phyloP scores from a whole-genome alignment of 2,329 filamentous ascomycete genomes.

The Penicillium sp. region DNA sequence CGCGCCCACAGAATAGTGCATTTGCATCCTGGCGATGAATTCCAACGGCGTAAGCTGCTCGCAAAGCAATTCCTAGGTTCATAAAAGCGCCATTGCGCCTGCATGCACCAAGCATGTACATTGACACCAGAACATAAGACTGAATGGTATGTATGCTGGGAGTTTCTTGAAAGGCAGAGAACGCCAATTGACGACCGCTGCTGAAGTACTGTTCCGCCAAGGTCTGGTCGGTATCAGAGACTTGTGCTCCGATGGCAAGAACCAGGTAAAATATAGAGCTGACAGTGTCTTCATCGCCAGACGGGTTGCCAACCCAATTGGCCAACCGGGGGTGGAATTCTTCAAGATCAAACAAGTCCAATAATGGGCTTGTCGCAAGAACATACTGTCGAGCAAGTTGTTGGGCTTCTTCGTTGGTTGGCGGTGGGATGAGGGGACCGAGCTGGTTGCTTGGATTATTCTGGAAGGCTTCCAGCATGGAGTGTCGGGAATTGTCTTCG shows the following conservation, averaged over 20 bases:
- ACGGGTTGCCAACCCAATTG: constrained; percentile 38
- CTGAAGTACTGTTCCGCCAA: constrained; percentile 50
- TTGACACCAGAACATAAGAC: constrained; percentile 51
- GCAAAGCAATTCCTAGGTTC: constrained; percentile 52
- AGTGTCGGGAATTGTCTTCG: constrained; percentile 42
- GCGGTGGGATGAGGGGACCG: constrained; percentile 29
- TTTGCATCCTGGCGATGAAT: constrained; percentile 54
- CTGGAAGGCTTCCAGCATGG: constrained; percentile 44
- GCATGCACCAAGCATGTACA: constrained; percentile 53
- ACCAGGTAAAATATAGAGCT: constrained; percentile 52
- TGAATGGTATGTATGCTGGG: constrained; percentile 53
- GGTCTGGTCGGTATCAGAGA: constrained; percentile 39
- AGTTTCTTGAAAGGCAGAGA: constrained; percentile 49
- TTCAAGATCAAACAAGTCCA: constrained; percentile 50
- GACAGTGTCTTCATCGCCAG: constrained; percentile 41
- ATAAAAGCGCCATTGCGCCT: constrained; percentile 54
- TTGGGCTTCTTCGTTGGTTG: constrained; percentile 42
- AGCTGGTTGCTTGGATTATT: constrained; percentile 29
- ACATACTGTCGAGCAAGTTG: constrained; percentile 44
- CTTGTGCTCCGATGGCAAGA: constrained; percentile 50
- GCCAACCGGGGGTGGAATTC: constrained; percentile 42
- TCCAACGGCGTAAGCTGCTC: constrained; percentile 53
- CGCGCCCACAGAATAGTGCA: constrained; percentile 47
- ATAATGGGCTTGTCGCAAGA: constrained; percentile 48
- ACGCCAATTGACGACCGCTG: constrained; percentile 45